These are phyloP conservation scores for Saccharomycopsis olivae DNA, from an alignment of 805 yeast species.

Conservation along the genomic window DNA sequence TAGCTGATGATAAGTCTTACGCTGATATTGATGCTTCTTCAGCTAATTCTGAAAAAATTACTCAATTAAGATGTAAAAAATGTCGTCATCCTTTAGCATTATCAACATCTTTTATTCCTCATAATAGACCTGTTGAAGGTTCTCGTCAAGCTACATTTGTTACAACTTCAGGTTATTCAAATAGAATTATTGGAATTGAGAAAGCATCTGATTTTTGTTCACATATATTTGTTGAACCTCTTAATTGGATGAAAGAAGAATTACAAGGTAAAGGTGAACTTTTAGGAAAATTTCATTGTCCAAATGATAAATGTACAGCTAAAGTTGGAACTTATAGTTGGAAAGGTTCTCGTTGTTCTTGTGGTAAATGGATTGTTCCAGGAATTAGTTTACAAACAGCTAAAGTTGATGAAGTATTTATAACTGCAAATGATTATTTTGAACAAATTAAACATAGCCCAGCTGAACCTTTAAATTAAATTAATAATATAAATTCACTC, in stretches of 20 bases:
- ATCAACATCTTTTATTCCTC: constrained; percentile 50
- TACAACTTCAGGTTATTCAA: constrained; percentile 50
- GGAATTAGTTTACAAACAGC: constrained; percentile 74
- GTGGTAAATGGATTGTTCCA: constrained; percentile 94
- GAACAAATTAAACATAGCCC: constrained; percentile 7
- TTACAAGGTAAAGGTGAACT: constrained; percentile 54
- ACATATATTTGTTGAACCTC: constrained; percentile 81
- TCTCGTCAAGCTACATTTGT: constrained; percentile 59
- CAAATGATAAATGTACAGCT: constrained; percentile 51
- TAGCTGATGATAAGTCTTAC: constrained; percentile 7
- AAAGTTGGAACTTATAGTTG: constrained; percentile 90
- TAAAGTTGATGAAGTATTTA: constrained; percentile 56
- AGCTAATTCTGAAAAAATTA: constrained; percentile 17
- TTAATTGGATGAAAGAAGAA: constrained; percentile 85
- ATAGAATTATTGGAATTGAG: constrained; percentile 46
- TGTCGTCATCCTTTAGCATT: constrained; percentile 68
- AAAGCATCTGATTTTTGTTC: constrained; percentile 59
- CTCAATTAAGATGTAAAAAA: constrained; percentile 61
- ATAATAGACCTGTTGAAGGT: constrained; percentile 53
- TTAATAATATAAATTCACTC: neutral
- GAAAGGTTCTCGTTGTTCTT: constrained; percentile 90
- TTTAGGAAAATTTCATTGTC: constrained; percentile 83
- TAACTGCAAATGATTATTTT: constrained; percentile 9
- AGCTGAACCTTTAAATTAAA: too few species aligned
- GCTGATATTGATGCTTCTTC: neutral